Conservation (phyloP, 805 yeast species). For the Hanseniaspora clermontiae region DNA sequence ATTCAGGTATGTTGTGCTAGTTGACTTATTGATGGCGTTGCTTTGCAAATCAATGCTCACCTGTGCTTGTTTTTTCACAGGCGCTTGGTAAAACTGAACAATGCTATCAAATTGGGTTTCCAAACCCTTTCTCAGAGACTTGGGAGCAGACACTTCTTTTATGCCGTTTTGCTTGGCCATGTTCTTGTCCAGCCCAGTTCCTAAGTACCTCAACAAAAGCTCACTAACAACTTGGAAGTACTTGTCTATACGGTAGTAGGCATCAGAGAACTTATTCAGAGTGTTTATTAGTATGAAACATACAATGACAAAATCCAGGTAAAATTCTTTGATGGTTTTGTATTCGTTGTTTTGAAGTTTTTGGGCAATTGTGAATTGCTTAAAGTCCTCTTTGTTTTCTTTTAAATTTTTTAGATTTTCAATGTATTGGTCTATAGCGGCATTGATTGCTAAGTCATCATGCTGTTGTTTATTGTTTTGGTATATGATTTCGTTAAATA, state of each 20-base stretch:
- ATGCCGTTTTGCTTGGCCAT: constrained; percentile 19
- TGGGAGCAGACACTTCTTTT: constrained; percentile 18
- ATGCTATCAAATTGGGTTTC: constrained; percentile 50
- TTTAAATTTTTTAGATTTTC: neutral
- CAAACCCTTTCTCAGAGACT: constrained; percentile 32
- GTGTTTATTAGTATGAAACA: constrained; percentile 37
- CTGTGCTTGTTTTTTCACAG: constrained; percentile 54
- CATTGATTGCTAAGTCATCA: constrained; percentile 17
- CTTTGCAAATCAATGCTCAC: constrained; percentile 34
- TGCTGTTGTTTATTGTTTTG: constrained; percentile 21
- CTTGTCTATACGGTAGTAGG: constrained; percentile 44
- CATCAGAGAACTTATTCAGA: constrained; percentile 36
- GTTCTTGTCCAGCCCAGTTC: constrained; percentile 31
- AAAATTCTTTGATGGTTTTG: constrained; percentile 29
- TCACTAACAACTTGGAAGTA: constrained; percentile 54
- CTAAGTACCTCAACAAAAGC: constrained; percentile 45
- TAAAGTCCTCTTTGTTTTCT: constrained; percentile 2
- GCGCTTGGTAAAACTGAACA: constrained; percentile 36
- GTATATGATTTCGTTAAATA: constrained; percentile 23
- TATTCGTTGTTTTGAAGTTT: constrained; percentile 34
- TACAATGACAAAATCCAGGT: constrained; percentile 54
- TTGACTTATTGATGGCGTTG: neutral
- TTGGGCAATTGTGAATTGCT: constrained; percentile 32
- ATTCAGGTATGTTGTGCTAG: neutral
- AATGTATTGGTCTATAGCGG: neutral